These are phyloP conservation scores for Chrysoporthe puriensis DNA, from an alignment of 2,329 filamentous ascomycete species.

Conservation along the genomic window DNA sequence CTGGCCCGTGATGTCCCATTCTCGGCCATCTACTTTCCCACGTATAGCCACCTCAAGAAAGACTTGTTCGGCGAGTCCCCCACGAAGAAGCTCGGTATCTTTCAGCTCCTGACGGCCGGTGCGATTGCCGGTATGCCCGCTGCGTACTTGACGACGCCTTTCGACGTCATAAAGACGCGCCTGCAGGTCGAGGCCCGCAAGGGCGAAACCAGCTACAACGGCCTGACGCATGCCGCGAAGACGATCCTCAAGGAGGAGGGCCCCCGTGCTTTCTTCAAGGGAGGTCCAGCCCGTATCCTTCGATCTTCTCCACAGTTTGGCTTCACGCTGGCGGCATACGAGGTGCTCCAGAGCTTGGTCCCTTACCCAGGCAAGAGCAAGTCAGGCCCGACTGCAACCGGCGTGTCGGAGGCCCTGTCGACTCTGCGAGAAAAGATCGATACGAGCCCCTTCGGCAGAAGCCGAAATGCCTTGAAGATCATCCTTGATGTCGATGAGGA, in stretches of 20 bases:
- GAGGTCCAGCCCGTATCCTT: conserved; percentile 91
- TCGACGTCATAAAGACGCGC: conserved; percentile 98
- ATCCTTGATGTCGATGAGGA: conserved; percentile 93
- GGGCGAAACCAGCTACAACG: conserved; percentile 86
- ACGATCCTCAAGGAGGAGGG: conserved; percentile 91
- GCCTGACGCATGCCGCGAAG: conserved; percentile 80
- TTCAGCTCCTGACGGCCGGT: conserved; percentile 91
- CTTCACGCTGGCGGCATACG: conserved; percentile 94
- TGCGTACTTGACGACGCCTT: conserved; percentile 93
- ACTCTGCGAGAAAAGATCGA: conserved; percentile 65
- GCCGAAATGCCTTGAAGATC: conserved; percentile 91
- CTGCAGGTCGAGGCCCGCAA: conserved; percentile 97
- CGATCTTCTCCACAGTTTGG: conserved; percentile 97
- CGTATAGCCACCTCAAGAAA: conserved; percentile 91
- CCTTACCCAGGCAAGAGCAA: conserved; percentile 73
- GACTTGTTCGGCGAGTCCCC: conserved; percentile 90
- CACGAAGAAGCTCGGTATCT: conserved; percentile 83
- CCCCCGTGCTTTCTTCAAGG: conserved; percentile 97
- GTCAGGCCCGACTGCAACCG: conserved; percentile 56
- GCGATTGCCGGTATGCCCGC: conserved; percentile 93
- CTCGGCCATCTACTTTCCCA: conserved; percentile 98
- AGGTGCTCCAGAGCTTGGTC: conserved; percentile 80
- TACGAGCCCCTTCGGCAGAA: conserved; percentile 59
- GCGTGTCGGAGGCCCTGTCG: conserved; percentile 65
- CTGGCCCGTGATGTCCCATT: conserved; percentile 95